phyloP scores from a whole-genome alignment of 371 early-diverging fungal species.

The Mucor circinelloides region DNA sequence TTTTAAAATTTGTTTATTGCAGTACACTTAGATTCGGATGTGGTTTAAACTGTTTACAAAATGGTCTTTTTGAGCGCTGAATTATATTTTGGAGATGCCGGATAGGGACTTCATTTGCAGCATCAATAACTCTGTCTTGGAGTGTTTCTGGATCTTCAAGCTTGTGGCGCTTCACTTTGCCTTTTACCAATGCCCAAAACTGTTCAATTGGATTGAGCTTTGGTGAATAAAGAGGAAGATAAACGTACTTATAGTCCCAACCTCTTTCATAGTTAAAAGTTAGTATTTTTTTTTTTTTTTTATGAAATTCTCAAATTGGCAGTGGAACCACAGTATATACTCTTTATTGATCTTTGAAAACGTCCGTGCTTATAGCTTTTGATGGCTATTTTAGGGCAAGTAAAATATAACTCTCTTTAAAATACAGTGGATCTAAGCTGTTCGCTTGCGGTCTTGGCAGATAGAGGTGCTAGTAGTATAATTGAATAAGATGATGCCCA shows the following conservation, averaged over 20 bases:
- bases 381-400: too few species aligned
- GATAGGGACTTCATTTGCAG: conserved; percentile 15
- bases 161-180: conserved; percentile 12
- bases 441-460: too few species aligned
- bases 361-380: too few species aligned
- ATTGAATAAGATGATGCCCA: too few species aligned
- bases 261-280: background rate
- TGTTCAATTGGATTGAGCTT: conserved; percentile 9
- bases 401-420: too few species aligned
- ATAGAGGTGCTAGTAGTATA: too few species aligned
- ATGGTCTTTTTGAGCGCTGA: conserved; percentile 16
- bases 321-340: conserved; percentile 20
- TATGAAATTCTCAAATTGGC: background rate
- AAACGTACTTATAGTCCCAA: conserved; percentile 5
- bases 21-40: background rate
- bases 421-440: too few species aligned
- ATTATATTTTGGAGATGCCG: conserved; percentile 13
- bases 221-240: conserved; percentile 1
- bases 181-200: conserved; percentile 13
- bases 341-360: too few species aligned
- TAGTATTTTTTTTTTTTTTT: too few species aligned
- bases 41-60: conserved; percentile 16
- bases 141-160: conserved; percentile 12
- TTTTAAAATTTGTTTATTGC: too few species aligned
- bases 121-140: conserved; percentile 10